These are phyloP conservation scores for Coleophoma eucalyptorum DNA, from an alignment of 2,329 filamentous ascomycete genomes.

Conservation along the genomic window DNA sequence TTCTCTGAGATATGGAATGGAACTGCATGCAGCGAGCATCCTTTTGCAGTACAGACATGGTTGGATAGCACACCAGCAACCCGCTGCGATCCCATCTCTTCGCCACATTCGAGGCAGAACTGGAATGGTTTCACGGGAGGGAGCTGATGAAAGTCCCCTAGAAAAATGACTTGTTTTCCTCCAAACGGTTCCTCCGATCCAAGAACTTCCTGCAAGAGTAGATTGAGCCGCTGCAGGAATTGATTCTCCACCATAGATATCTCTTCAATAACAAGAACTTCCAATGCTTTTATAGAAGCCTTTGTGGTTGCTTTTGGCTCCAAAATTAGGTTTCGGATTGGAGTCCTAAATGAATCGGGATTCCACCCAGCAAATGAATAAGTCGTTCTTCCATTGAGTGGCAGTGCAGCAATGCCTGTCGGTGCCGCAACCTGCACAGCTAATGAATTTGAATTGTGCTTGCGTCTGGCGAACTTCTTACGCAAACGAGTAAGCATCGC, in stretches of 20 bases:
- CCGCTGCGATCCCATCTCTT: slow-evolving; percentile 4
- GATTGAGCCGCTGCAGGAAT: slow-evolving; percentile 19
- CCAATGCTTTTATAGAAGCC: slow-evolving; percentile 5
- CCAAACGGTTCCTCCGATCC: slow-evolving; percentile 14
- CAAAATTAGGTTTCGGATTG: slow-evolving; percentile 6
- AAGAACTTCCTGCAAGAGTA: slow-evolving; percentile 13
- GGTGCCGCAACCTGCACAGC: slow-evolving; percentile 19
- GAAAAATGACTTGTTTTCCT: slow-evolving; percentile 22
- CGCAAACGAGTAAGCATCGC: slow-evolving; percentile 12
- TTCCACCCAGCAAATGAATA: slow-evolving; percentile 22
- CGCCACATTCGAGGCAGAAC: slow-evolving; percentile 18
- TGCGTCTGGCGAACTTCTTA: not conserved
- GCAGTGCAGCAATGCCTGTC: slow-evolving; percentile 22
- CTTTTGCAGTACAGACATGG: slow-evolving; percentile 2
- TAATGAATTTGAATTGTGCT: not conserved
- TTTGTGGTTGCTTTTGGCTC: not conserved
- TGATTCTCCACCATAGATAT: slow-evolving; percentile 25
- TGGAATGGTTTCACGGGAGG: slow-evolving; percentile 24
- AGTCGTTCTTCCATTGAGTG: slow-evolving; percentile 19
- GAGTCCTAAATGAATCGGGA: slow-evolving; percentile 14
- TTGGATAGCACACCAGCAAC: not conserved
- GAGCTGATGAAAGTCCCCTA: slow-evolving; percentile 25
- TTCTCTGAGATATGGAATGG: slow-evolving; percentile 13
- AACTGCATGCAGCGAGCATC: slow-evolving; percentile 1
- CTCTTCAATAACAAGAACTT: slow-evolving; percentile 22